Evolutionary conservation across 768 basidiomycete species (phyloP).

Genomic region (Pluteus cervinus): DNA sequence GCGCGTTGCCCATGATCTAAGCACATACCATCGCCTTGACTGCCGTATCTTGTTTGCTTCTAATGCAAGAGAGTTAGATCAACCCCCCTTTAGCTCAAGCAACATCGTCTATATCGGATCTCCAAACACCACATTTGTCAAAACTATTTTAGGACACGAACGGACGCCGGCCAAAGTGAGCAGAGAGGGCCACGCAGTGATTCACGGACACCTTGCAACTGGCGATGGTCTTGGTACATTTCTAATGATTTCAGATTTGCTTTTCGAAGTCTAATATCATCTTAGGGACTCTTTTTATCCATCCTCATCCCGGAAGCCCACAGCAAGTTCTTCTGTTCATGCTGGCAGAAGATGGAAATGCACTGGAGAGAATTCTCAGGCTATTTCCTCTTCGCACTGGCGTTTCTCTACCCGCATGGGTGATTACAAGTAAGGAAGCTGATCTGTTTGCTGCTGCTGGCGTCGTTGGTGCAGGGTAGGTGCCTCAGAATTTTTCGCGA

Average conservation of each 20-base stretch:
- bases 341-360: slow-evolving; percentile 45
- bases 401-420: slow-evolving; percentile 71
- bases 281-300: slow-evolving; percentile 54
- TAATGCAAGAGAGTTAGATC: slow-evolving; percentile 12
- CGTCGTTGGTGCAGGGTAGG: slow-evolving; percentile 71
- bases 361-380: slow-evolving; percentile 61
- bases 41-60: too few species aligned
- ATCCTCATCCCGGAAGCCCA: slow-evolving; percentile 50
- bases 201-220: slow-evolving; percentile 19
- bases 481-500: slow-evolving; percentile 1
- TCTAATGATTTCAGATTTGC: not conserved
- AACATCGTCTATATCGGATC: slow-evolving; percentile 59
- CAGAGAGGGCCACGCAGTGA: not conserved
- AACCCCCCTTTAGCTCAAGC: slow-evolving; percentile 23
- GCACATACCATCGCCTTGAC: slow-evolving; percentile 67
- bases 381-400: slow-evolving; percentile 87
- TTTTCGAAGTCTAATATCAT: slow-evolving; percentile 10
- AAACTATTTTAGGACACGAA: slow-evolving; percentile 21
- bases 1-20: slow-evolving; percentile 63
- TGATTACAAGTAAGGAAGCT: slow-evolving; percentile 48
- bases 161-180: slow-evolving; percentile 26
- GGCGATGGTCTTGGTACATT: slow-evolving; percentile 25
- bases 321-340: slow-evolving; percentile 44
- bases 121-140: slow-evolving; percentile 26
- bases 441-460: slow-evolving; percentile 68